Conservation (phyloP, 2,329 filamentous ascomycete genomes). For the Sporothrix humicola region DNA sequence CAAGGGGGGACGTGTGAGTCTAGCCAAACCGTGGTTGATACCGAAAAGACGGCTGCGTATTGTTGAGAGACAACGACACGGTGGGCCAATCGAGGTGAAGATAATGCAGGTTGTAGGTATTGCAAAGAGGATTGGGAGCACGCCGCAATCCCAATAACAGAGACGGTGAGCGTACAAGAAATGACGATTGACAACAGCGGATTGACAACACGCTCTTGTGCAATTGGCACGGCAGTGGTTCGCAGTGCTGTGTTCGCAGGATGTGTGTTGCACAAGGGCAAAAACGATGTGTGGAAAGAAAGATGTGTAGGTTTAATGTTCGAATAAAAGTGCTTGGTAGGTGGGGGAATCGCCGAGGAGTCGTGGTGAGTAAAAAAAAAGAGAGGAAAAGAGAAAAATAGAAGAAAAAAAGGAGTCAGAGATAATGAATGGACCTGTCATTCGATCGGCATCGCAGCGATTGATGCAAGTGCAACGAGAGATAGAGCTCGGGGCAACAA, state of each 20-base stretch:
- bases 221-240: slow-evolving; percentile 18
- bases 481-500: not conserved
- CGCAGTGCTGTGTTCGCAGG: not conserved
- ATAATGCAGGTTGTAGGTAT: not conserved
- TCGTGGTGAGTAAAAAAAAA: not conserved
- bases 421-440: not conserved
- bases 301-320: not conserved
- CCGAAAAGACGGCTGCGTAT: too few relatives aligned
- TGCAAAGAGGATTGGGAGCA: too few relatives aligned
- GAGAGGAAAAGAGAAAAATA: not conserved
- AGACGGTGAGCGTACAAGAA: not conserved
- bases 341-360: not conserved
- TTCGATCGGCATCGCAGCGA: not conserved
- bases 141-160: not conserved
- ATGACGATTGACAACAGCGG: not conserved
- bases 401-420: not conserved
- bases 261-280: not conserved
- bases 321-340: not conserved
- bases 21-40: not conserved
- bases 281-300: not conserved
- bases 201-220: not conserved
- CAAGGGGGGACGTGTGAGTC: too few relatives aligned
- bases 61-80: too few relatives aligned
- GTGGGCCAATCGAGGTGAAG: not conserved
- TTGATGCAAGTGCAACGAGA: not conserved